A percentile compares a stretch with the other conserved stretches of the same genome.
Evolutionary conservation across 2,329 filamentous ascomycete genomes (phyloP).

Genomic region (Alternaria sp.): DNA sequence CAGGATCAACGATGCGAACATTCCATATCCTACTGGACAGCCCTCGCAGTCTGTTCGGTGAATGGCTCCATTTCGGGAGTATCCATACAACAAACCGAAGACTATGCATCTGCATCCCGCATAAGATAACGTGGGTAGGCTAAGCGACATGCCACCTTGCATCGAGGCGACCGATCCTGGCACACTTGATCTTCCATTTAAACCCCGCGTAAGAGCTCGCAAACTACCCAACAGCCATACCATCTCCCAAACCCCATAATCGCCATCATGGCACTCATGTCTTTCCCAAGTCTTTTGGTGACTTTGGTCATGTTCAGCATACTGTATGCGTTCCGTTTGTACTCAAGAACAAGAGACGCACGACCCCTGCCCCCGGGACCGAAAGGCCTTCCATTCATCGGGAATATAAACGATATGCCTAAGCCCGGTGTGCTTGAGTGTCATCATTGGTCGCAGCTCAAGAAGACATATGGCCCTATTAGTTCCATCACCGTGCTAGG

Average conservation of each 20-base stretch:
- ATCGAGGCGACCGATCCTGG: not conserved
- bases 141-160: not conserved
- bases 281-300: not conserved
- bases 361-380: constrained; percentile 60
- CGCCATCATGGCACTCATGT: not conserved
- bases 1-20: no score
- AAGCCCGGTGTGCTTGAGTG: constrained; percentile 47
- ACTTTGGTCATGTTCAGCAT: not conserved
- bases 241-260: no score
- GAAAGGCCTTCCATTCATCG: constrained; percentile 56
- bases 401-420: constrained; percentile 61
- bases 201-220: not conserved
- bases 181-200: not conserved
- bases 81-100: no score
- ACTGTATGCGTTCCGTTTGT: not conserved
- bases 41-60: no score
- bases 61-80: no score
- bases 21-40: no score
- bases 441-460: constrained; percentile 55
- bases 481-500: constrained; percentile 37
- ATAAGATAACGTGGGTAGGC: not conserved
- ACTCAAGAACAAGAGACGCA: not conserved
- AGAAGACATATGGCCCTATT: constrained; percentile 43
- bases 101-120: no score
- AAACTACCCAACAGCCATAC: no score